Percentiles rank a stretch among this genome's conserved stretches.
Evolutionary conservation across 1,284 basidiomycete species (phyloP).

Genomic region (Boletellus deceptivus): DNA sequence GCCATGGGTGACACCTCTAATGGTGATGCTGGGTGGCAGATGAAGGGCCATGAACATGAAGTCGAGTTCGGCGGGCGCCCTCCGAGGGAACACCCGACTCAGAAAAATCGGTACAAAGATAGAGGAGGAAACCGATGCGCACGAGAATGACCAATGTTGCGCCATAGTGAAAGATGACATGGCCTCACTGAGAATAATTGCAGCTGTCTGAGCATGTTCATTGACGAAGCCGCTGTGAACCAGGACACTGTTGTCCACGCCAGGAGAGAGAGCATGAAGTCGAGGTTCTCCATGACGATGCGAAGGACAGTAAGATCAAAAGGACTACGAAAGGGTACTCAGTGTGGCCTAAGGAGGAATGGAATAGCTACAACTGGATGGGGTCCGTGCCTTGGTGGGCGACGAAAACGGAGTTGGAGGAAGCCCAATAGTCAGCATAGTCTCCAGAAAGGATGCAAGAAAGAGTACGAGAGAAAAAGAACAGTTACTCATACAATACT

Average conservation of each 20-base stretch:
- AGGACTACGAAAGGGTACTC: conserved; percentile 15
- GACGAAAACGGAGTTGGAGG: conserved; percentile 29
- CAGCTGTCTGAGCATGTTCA: conserved; percentile 37
- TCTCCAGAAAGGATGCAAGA: conserved; percentile 19
- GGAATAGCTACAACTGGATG: conserved; percentile 21
- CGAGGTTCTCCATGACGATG: conserved; percentile 25
- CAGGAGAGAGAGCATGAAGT: conserved; percentile 39
- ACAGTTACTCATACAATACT: conserved; percentile 35
- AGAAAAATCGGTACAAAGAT: not conserved
- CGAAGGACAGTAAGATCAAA: conserved; percentile 35
- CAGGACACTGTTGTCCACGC: conserved; percentile 23
- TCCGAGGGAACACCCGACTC: conserved; percentile 56
- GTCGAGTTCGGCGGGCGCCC: conserved; percentile 54
- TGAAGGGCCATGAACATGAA: conserved; percentile 49
- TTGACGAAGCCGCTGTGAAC: conserved; percentile 38
- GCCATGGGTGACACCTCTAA: conserved; percentile 50
- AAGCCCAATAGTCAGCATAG: conserved; percentile 37
- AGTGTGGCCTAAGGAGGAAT: not conserved
- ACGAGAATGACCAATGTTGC: conserved; percentile 40
- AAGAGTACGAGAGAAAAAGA: not conserved
- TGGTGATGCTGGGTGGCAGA: conserved; percentile 39
- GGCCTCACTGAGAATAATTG: conserved; percentile 39
- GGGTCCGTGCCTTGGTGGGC: conserved; percentile 39
- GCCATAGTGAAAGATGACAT: conserved; percentile 33
- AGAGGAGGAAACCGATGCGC: conserved; percentile 2